These are phyloP conservation scores for Saccharomyces paradoxus DNA, from an alignment of 805 yeast genomes.

Conservation along the genomic window DNA sequence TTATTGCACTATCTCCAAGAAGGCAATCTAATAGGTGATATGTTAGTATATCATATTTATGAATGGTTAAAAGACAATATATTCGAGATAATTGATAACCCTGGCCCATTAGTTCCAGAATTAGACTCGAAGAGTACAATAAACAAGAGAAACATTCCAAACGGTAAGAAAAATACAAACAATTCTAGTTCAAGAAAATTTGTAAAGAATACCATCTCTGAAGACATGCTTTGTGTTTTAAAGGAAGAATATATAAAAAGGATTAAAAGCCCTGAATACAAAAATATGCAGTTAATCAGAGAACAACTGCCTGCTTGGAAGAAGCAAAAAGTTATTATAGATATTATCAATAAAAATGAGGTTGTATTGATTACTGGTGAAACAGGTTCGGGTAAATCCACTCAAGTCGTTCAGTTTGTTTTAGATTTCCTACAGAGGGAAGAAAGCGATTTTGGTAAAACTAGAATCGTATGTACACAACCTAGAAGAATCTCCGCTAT, in stretches of 20 bases:
- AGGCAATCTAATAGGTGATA: constrained; percentile 52
- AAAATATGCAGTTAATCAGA: constrained; percentile 40
- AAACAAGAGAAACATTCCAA: constrained; percentile 8
- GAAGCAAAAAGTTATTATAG: constrained; percentile 47
- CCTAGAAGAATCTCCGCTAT: constrained; percentile 94
- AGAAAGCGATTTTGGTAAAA: constrained; percentile 38
- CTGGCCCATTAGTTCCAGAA: constrained; percentile 52
- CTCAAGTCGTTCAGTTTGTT: constrained; percentile 86
- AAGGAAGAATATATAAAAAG: constrained; percentile 31
- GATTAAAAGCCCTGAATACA: constrained; percentile 29
- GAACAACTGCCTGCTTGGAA: constrained; percentile 76
- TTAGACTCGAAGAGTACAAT: constrained; percentile 14
- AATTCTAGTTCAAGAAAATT: background rate
- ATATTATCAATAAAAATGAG: constrained; percentile 47
- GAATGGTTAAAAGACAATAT: constrained; percentile 73
- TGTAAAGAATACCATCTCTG: constrained; percentile 1
- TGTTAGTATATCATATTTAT: constrained; percentile 55
- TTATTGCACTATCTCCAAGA: constrained; percentile 38
- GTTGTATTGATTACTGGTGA: constrained; percentile 86
- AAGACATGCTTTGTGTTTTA: constrained; percentile 16
- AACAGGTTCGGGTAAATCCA: constrained; percentile 95
- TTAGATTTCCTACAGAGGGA: constrained; percentile 52
- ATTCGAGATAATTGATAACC: constrained; percentile 51
- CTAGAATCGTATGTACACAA: constrained; percentile 78
- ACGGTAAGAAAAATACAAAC: background rate